These are phyloP conservation scores for Cladosporium cucumerinum DNA, from an alignment of 2,329 filamentous ascomycete species.

Conservation along the genomic window DNA sequence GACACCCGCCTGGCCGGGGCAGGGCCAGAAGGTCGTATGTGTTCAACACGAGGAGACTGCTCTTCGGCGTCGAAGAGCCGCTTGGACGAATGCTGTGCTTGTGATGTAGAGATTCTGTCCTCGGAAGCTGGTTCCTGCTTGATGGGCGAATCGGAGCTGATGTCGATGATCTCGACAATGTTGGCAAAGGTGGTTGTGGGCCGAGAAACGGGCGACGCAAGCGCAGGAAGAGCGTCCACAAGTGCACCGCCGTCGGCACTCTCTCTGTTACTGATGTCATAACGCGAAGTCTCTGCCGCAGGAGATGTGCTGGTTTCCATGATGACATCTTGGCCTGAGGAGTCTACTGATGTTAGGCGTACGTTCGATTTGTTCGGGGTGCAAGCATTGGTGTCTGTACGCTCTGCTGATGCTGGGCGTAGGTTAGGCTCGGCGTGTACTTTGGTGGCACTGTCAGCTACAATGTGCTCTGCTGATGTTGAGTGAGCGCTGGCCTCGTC, in stretches of 20 bases:
- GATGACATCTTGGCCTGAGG: background rate
- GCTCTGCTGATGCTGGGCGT: background rate
- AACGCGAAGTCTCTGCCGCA: background rate
- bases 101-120: background rate
- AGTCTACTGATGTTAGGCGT: background rate
- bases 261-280: background rate
- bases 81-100: background rate
- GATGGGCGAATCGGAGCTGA: background rate
- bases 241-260: background rate
- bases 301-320: background rate
- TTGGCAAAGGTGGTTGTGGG: background rate
- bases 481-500: background rate
- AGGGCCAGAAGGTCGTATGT: background rate
- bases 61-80: background rate
- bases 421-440: background rate
- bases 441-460: background rate
- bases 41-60: background rate
- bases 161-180: background rate
- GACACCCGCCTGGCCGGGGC: background rate
- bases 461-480: background rate
- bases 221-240: background rate
- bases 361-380: background rate
- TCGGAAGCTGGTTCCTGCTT: background rate
- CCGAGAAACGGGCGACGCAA: background rate
- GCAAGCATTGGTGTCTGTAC: background rate